Evolutionary conservation across 1,284 basidiomycete species (phyloP).

Genomic region (Apiotrichum gracile): DNA sequence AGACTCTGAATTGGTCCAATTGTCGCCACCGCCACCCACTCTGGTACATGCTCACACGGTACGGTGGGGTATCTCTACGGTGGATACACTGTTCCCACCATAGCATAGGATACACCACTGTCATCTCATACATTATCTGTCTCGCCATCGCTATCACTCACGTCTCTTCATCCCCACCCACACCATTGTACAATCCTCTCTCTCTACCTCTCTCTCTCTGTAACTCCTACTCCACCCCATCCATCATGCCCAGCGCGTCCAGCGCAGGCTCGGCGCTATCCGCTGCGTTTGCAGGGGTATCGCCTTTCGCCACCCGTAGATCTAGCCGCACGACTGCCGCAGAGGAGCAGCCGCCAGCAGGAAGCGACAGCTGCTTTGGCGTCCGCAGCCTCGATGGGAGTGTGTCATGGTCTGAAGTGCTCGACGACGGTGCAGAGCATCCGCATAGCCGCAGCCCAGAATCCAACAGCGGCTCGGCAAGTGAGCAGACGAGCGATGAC

Average conservation of each 20-base stretch:
- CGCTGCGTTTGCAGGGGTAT: constrained; percentile 8
- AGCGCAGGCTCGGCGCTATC: constrained; percentile 7
- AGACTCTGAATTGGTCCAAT: too few relatives aligned
- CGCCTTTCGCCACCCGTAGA: constrained; percentile 17
- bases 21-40: too few relatives aligned
- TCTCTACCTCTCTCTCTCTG: not conserved
- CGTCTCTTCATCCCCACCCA: not conserved
- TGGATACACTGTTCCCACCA: too few relatives aligned
- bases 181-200: not conserved
- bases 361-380: constrained; percentile 24
- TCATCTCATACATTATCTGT: not conserved
- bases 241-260: not conserved
- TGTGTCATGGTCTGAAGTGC: not conserved
- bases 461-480: not conserved
- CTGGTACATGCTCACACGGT: too few relatives aligned
- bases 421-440: not conserved
- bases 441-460: not conserved
- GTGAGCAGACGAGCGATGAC: constrained; percentile 2
- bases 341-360: constrained; percentile 6
- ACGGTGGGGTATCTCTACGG: too few relatives aligned
- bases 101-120: too few relatives aligned
- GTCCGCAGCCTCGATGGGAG: constrained; percentile 25
- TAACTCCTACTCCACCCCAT: not conserved
- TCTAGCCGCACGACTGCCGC: not conserved
- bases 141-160: not conserved